Evolutionary conservation across 352 stramenopile species (phyloP).

Genomic region (Globisporangium lucens): DNA sequence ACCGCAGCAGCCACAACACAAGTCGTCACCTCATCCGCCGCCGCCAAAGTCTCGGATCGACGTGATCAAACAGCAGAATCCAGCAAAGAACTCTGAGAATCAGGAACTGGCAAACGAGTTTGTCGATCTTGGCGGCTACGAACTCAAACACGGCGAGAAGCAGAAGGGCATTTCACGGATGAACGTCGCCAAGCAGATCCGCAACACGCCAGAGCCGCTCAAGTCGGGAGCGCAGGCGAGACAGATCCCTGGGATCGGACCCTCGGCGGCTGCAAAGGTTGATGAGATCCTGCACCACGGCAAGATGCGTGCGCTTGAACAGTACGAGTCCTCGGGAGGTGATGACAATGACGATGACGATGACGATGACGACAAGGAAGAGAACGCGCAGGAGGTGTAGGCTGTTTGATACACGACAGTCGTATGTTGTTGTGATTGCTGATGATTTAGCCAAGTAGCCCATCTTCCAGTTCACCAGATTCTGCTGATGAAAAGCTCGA

Average conservation of each 20-base stretch:
- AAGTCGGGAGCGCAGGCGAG: slow-evolving; percentile 26
- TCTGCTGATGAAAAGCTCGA: slow-evolving; percentile 31
- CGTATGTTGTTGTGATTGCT: neutral
- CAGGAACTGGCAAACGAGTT: slow-evolving; percentile 41
- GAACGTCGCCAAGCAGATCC: slow-evolving; percentile 39
- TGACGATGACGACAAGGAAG: slow-evolving; percentile 3
- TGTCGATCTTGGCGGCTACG: slow-evolving; percentile 34
- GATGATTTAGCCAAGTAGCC: neutral
- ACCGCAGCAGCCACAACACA: neutral
- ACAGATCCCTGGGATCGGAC: slow-evolving; percentile 27
- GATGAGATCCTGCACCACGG: slow-evolving; percentile 33
- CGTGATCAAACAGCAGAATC: slow-evolving; percentile 35
- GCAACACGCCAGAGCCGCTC: slow-evolving; percentile 23
- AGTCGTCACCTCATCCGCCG: neutral
- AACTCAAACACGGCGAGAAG: slow-evolving; percentile 30
- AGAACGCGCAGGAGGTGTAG: slow-evolving; percentile 2
- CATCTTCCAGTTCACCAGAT: slow-evolving; percentile 36
- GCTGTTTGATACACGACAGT: neutral
- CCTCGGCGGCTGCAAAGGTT: slow-evolving; percentile 34
- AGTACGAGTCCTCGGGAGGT: slow-evolving; percentile 11
- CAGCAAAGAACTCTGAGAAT: slow-evolving; percentile 32
- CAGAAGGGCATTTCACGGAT: slow-evolving; percentile 43
- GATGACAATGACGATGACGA: neutral
- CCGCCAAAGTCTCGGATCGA: slow-evolving; percentile 19
- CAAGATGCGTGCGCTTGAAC: slow-evolving; percentile 32